Evolutionary conservation across 1,139 yeast species (phyloP).

Genomic region (Diutina siamensis): DNA sequence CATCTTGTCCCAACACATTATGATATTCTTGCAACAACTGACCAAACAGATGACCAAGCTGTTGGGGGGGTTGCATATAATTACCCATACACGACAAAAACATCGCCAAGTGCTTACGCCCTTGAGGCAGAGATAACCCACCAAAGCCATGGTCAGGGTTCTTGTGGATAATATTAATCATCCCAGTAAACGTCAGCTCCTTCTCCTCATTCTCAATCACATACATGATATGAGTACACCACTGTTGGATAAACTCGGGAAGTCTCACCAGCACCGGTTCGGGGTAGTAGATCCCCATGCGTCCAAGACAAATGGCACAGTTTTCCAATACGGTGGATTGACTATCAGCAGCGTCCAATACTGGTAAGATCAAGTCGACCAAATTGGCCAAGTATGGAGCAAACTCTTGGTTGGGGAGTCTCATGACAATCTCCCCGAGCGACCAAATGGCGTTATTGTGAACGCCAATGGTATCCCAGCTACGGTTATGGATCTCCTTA

Average conservation of each 20-base stretch:
- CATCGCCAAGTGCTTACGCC: slow-evolving; percentile 37
- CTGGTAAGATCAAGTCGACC: slow-evolving; percentile 51
- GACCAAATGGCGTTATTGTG: slow-evolving; percentile 93
- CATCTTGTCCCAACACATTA: slow-evolving; percentile 29
- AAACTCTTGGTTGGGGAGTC: slow-evolving; percentile 35
- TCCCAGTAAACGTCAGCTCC: slow-evolving; percentile 68
- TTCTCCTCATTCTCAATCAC: slow-evolving; percentile 72
- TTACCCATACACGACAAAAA: slow-evolving; percentile 56
- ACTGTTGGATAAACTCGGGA: slow-evolving; percentile 42
- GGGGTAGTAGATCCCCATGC: slow-evolving; percentile 63
- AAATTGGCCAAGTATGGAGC: slow-evolving; percentile 51
- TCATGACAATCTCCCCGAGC: slow-evolving; percentile 76
- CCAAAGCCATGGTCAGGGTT: slow-evolving; percentile 58
- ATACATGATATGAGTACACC: slow-evolving; percentile 58
- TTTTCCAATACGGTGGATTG: slow-evolving; percentile 68
- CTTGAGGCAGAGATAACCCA: slow-evolving; percentile 32
- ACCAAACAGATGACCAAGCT: slow-evolving; percentile 31
- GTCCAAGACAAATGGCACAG: slow-evolving; percentile 88
- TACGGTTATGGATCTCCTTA: slow-evolving; percentile 49
- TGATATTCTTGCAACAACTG: slow-evolving; percentile 36
- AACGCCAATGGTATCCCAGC: slow-evolving; percentile 45
- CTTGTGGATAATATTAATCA: slow-evolving; percentile 50
- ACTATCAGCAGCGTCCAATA: slow-evolving; percentile 46
- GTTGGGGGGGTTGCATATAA: slow-evolving; percentile 41
- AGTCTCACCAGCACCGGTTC: slow-evolving; percentile 47